Conservation (phyloP, 305 asterid genomes). For the Salvia sclarea region DNA sequence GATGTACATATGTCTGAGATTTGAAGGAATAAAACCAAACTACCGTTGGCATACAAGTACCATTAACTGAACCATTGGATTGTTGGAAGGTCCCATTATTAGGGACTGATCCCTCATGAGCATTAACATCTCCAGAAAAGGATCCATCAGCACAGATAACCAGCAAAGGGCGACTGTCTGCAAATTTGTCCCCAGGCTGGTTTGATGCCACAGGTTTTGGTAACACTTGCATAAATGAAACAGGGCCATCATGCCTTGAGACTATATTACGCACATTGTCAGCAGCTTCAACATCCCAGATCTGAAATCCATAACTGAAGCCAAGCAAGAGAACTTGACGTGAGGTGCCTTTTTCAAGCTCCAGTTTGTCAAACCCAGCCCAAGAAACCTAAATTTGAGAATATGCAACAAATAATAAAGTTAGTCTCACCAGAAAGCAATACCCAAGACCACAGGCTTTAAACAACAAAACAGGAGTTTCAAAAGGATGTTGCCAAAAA, state of each 20-base stretch:
- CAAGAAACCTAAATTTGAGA: constrained; percentile 62
- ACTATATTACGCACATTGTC: constrained; percentile 77
- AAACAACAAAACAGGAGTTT: neutral
- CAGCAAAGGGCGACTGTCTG: constrained; percentile 75
- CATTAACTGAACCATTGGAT: constrained; percentile 44
- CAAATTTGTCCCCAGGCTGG: constrained; percentile 40
- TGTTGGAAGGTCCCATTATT: constrained; percentile 51
- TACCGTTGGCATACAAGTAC: constrained; percentile 60
- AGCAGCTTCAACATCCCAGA: constrained; percentile 90
- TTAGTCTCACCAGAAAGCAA: constrained; percentile 6
- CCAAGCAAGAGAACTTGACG: constrained; percentile 61
- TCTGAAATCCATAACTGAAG: constrained; percentile 78
- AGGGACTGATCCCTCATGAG: constrained; percentile 49
- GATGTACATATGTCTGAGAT: constrained; percentile 81
- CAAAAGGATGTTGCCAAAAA: neutral
- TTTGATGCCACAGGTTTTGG: constrained; percentile 37
- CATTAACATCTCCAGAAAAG: constrained; percentile 58
- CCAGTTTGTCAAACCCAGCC: constrained; percentile 87
- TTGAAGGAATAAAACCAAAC: constrained; percentile 89
- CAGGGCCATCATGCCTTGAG: constrained; percentile 88
- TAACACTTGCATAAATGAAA: constrained; percentile 71
- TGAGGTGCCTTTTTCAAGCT: constrained; percentile 44
- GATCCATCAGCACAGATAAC: constrained; percentile 79
- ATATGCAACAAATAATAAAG: constrained; percentile 1
- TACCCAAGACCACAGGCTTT: neutral